A percentile compares a stretch with the other conserved stretches of the same genome.
Evolutionary conservation across 169 alveolate genomes (phyloP).

Genomic region (Plasmodium reichenowi): DNA sequence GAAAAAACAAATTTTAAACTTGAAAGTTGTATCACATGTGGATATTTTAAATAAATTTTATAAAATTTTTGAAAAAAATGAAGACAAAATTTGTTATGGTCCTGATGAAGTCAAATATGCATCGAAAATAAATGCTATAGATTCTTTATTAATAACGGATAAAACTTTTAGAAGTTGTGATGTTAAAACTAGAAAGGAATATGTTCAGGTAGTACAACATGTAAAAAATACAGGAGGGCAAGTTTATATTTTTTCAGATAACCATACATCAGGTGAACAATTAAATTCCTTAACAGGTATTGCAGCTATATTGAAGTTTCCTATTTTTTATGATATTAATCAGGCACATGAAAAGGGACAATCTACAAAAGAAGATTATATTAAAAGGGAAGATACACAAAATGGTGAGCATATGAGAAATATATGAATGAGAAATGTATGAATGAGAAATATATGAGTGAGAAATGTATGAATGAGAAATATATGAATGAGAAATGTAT

Average conservation of each 20-base stretch:
- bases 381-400: background rate
- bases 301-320: slow-evolving; percentile 80
- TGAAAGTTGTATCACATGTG: slow-evolving; percentile 55
- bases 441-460: background rate
- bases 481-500: no score
- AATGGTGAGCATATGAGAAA: background rate
- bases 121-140: slow-evolving; percentile 79
- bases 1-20: slow-evolving; percentile 17
- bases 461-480: background rate
- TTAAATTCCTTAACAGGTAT: slow-evolving; percentile 80
- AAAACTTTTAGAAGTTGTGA: slow-evolving; percentile 75
- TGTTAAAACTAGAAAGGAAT: slow-evolving; percentile 65
- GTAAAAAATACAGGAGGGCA: slow-evolving; percentile 79
- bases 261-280: slow-evolving; percentile 82
- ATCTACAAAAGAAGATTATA: background rate
- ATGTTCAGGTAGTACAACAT: slow-evolving; percentile 69
- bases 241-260: slow-evolving; percentile 80
- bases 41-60: slow-evolving; percentile 39
- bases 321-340: slow-evolving; percentile 5
- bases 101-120: slow-evolving; percentile 23
- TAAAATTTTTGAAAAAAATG: slow-evolving; percentile 41
- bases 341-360: no score
- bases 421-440: background rate
- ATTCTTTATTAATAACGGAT: slow-evolving; percentile 79
- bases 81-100: slow-evolving; percentile 49